Evolutionary conservation across 2,329 filamentous ascomycete species (phyloP).

Genomic region (Sphaceloma murrayae): DNA sequence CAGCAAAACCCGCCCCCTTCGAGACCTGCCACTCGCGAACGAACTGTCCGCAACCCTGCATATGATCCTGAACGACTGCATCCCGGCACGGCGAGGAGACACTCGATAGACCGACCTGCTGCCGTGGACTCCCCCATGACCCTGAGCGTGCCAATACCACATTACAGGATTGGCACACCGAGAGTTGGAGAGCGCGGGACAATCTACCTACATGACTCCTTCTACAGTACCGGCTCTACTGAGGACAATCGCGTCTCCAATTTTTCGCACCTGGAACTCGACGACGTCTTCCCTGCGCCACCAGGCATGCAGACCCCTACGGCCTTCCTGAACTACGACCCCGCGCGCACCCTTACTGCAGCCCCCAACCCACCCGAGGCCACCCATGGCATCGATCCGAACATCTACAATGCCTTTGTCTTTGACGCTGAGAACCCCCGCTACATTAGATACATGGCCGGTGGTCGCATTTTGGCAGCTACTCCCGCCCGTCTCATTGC

Average conservation of each 20-base stretch:
- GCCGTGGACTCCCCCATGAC: conserved; percentile 28
- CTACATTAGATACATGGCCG: conserved; percentile 70
- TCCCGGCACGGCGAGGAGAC: not conserved
- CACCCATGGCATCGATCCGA: conserved; percentile 37
- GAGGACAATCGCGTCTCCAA: conserved; percentile 61
- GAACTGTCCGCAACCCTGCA: conserved; percentile 27
- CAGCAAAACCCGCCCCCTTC: conserved; percentile 42
- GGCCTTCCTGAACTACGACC: conserved; percentile 8
- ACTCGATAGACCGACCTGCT: not conserved
- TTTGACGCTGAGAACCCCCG: conserved; percentile 71
- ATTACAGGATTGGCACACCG: conserved; percentile 73
- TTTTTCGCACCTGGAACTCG: conserved; percentile 37
- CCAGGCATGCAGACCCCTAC: conserved; percentile 22
- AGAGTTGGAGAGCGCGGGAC: conserved; percentile 69
- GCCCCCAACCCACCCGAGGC: conserved; percentile 17
- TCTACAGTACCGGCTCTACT: conserved; percentile 57
- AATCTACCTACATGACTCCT: conserved; percentile 69
- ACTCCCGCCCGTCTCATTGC: conserved; percentile 85
- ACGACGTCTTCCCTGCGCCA: conserved; percentile 36
- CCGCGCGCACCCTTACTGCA: not conserved
- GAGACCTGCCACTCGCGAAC: not conserved
- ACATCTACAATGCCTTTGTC: conserved; percentile 74
- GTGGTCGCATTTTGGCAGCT: conserved; percentile 71
- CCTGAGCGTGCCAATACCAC: conserved; percentile 68
- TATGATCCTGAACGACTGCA: conserved; percentile 9